Base-by-base conservation (phyloP, 768 basidiomycete species). In the Amanita brunnescens region DNA sequence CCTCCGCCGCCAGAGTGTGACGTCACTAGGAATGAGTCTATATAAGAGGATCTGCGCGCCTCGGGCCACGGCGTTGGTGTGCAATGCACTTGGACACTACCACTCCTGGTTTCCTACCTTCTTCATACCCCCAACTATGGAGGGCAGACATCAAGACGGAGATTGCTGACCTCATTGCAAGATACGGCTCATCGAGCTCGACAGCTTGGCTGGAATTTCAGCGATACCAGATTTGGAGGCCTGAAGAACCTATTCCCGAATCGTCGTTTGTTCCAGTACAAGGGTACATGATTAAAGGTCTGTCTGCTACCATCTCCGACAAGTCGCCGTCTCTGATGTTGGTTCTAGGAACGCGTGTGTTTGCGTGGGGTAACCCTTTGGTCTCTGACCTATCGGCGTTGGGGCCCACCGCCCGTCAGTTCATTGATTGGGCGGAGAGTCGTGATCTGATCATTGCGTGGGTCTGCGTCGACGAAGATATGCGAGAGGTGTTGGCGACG, bases 151-250 rank as follows among this genome's bases (percentile, higher is more conserved):
- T 33, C 51, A 69, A 64, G 54, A 55, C 61, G 14, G 52, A 60
- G 14, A 64, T 81, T 45, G 70, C 75, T 16, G 68, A 74, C 37
- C 70, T 87, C 55, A 77, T 85, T 41, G 83, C 82, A 3, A 69
- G 72, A 46, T 78, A 86, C 55, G 83, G 84, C 14, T 83, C 84
- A 30, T 78, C 81, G 6, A 79, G 79, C 47, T 76, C 83, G 37
- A 87, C 83, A 0, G 77, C 83, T 7, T 87, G 83, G 83, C 71
- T 85, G 7, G 84, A 89, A 60, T 68, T 75, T 57, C 75, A 76
- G 62, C 63, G 80, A 61, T 75, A 72, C 61, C 61, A 63, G 44
- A 63, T 81, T 59, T 65, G 82, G 82, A 60, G 75, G 10, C 61
- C 68, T 23, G 52, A 63, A 2, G 56, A 61, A 12, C 57, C 62